phyloP scores from a whole-genome alignment of 768 basidiomycete genomes.

The Austroboletus eburneus region DNA sequence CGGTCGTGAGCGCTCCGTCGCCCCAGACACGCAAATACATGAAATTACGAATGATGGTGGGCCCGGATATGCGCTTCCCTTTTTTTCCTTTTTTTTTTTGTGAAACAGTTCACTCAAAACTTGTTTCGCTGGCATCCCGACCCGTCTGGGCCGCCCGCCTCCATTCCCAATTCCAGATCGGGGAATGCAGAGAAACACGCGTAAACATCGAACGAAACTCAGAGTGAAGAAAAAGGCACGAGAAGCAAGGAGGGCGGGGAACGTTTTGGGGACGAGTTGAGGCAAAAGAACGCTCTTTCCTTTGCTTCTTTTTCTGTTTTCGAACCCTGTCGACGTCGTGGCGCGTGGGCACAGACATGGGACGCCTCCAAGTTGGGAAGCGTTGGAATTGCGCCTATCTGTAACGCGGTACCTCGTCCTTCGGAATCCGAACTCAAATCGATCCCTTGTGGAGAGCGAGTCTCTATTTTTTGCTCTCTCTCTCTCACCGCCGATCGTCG shows the following conservation, averaged over 20 bases:
- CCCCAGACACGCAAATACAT: too few species aligned
- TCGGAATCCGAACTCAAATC: slow-evolving; percentile 9
- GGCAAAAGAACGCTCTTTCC: neutral
- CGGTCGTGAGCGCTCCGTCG: too few species aligned
- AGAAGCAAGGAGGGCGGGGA: neutral
- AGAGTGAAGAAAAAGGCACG: neutral
- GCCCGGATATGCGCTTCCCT: neutral
- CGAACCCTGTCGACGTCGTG: neutral
- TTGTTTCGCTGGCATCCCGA: slow-evolving; percentile 3
- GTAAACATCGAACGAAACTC: neutral
- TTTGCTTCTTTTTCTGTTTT: neutral
- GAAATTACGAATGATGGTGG: neutral
- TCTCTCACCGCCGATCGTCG: slow-evolving; percentile 10
- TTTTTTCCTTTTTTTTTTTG: neutral
- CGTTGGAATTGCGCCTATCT: neutral
- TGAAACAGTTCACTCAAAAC: neutral
- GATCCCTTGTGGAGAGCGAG: neutral
- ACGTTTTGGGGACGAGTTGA: neutral
- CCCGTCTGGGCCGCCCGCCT: neutral
- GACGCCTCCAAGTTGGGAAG: too few species aligned
- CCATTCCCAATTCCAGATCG: neutral
- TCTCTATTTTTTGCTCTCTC: neutral
- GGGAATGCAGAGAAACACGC: neutral
- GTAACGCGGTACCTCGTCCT: neutral
- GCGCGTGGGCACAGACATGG: neutral